A percentile compares a stretch with the other conserved stretches of the same genome.
phyloP scores from a whole-genome alignment of 495 filamentous ascomycete species.

The Cryomyces antarcticus region DNA sequence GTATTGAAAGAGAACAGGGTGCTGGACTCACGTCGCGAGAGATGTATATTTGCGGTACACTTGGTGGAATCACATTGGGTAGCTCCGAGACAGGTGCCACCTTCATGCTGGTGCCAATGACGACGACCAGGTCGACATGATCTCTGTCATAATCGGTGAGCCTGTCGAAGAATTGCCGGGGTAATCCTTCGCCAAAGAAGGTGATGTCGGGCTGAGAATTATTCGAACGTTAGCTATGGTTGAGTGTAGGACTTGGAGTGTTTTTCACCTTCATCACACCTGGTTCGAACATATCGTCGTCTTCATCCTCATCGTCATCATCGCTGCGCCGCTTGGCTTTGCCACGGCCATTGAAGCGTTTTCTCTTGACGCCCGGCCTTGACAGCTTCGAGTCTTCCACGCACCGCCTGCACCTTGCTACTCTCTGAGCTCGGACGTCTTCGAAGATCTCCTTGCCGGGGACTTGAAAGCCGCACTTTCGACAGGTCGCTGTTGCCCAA shows the following conservation, averaged over 20 bases:
- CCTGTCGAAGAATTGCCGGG: constrained; percentile 63
- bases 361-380: constrained; percentile 43
- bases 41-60: constrained; percentile 88
- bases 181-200: constrained; percentile 86
- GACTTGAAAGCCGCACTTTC: constrained; percentile 63
- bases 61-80: constrained; percentile 50
- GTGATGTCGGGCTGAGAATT: constrained; percentile 61
- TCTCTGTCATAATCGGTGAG: constrained; percentile 61
- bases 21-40: constrained; percentile 43
- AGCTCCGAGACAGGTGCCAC: constrained; percentile 90
- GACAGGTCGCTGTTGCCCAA: constrained; percentile 79
- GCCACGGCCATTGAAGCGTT: constrained; percentile 43
- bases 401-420: constrained; percentile 44
- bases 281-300: constrained; percentile 44
- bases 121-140: constrained; percentile 74
- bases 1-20: not conserved
- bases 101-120: constrained; percentile 92
- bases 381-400: constrained; percentile 24
- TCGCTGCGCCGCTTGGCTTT: constrained; percentile 22
- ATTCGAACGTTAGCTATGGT: not conserved
- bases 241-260: not conserved
- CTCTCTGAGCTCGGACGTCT: constrained; percentile 53
- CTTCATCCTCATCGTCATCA: constrained; percentile 51
- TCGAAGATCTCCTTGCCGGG: constrained; percentile 54
- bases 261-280: constrained; percentile 71